Evolutionary conservation across 768 basidiomycete species (phyloP).

Genomic region (Phlegmacium glaucopus): DNA sequence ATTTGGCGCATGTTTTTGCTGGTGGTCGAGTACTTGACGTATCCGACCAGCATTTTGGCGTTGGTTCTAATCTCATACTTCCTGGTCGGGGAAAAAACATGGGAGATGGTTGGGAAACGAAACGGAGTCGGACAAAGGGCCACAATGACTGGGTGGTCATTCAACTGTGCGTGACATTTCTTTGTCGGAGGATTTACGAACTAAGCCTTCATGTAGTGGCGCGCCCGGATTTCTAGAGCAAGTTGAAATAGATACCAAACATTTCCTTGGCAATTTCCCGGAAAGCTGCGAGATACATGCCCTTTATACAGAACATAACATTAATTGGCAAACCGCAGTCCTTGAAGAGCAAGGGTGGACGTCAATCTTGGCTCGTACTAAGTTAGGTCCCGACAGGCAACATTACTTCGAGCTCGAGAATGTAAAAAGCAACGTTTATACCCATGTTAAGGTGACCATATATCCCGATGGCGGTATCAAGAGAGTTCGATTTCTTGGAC

Average conservation of each 20-base stretch:
- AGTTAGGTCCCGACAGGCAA: slow-evolving; percentile 85
- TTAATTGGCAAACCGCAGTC: slow-evolving; percentile 34
- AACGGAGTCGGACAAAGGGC: slow-evolving; percentile 71
- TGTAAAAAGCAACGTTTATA: slow-evolving; percentile 55
- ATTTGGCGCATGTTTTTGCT: slow-evolving; percentile 88
- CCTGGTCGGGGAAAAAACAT: slow-evolving; percentile 93
- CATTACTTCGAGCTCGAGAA: slow-evolving; percentile 86
- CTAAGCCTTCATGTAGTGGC: slow-evolving; percentile 46
- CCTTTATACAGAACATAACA: slow-evolving; percentile 30
- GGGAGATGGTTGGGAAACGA: slow-evolving; percentile 99
- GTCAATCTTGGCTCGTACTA: slow-evolving; percentile 67
- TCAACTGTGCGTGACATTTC: slow-evolving; percentile 60
- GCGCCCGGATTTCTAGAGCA: slow-evolving; percentile 68
- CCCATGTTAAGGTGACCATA: slow-evolving; percentile 86
- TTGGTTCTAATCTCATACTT: slow-evolving; percentile 85
- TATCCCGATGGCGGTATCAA: slow-evolving; percentile 96
- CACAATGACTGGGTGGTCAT: slow-evolving; percentile 93
- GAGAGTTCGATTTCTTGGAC: slow-evolving; percentile 81
- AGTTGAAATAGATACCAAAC: slow-evolving; percentile 88
- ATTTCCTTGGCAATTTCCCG: slow-evolving; percentile 97
- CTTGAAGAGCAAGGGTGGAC: slow-evolving; percentile 60
- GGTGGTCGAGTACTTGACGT: slow-evolving; percentile 82
- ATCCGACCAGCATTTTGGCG: slow-evolving; percentile 95
- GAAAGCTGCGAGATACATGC: slow-evolving; percentile 82
- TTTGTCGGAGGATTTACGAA: neutral